A percentile compares a stretch with the other conserved stretches of the same genome.
Evolutionary conservation across 306 rosid genomes (phyloP).

Genomic region (Pterocarpus santalinus): DNA sequence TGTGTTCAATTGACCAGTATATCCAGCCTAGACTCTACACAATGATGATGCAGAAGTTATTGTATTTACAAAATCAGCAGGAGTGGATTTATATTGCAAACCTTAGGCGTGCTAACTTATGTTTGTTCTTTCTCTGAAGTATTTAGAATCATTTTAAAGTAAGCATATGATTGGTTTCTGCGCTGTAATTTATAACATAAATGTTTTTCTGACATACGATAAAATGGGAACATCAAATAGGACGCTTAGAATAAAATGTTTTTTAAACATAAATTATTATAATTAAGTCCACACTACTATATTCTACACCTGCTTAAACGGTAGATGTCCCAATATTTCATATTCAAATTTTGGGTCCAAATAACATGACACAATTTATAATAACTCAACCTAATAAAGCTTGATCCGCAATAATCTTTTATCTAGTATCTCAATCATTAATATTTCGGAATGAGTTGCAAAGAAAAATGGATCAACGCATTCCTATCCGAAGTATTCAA

Average conservation of each 20-base stretch:
- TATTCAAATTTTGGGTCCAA: too few relatives aligned
- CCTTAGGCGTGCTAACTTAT: not conserved
- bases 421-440: not conserved
- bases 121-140: not conserved
- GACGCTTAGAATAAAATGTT: too few relatives aligned
- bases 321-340: too few relatives aligned
- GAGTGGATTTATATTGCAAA: not conserved
- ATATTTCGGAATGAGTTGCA: not conserved
- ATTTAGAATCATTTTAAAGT: slow-evolving; percentile 8
- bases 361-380: too few relatives aligned
- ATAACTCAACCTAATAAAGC: too few relatives aligned
- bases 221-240: too few relatives aligned
- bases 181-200: not conserved
- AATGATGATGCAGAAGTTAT: slow-evolving; percentile 31
- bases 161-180: not conserved
- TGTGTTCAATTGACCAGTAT: slow-evolving; percentile 23
- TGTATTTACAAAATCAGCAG: slow-evolving; percentile 3
- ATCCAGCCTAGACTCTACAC: slow-evolving; percentile 34
- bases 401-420: too few relatives aligned
- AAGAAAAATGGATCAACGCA: slow-evolving; percentile 1
- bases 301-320: too few relatives aligned
- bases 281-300: too few relatives aligned
- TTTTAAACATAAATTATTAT: too few relatives aligned
- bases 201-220: too few relatives aligned
- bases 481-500: not conserved